Evolutionary conservation across 2,329 filamentous ascomycete species (phyloP).

Genomic region (Bipolaris bicolor): DNA sequence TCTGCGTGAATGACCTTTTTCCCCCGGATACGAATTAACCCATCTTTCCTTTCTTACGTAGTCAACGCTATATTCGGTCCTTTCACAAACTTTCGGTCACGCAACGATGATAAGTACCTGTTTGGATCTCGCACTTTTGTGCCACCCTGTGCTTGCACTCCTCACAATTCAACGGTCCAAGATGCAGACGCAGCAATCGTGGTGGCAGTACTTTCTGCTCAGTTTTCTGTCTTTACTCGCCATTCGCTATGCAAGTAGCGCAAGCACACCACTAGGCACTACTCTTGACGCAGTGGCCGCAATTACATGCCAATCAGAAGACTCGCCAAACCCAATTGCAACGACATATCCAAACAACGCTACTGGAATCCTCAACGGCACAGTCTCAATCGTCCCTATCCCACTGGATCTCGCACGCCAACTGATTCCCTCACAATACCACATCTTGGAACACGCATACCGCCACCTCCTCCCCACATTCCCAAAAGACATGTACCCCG

Average conservation of each 20-base stretch:
- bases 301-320: constrained; percentile 32
- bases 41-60: background rate
- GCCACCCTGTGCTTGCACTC: constrained; percentile 40
- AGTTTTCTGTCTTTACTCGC: constrained; percentile 36
- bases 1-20: constrained; percentile 9
- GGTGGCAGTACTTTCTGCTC: constrained; percentile 35
- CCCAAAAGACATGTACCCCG: constrained; percentile 60
- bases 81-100: constrained; percentile 1
- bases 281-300: background rate
- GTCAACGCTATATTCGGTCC: background rate
- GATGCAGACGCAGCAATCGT: constrained; percentile 30
- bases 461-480: constrained; percentile 57
- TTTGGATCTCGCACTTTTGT: constrained; percentile 41
- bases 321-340: constrained; percentile 58
- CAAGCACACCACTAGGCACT: constrained; percentile 13
- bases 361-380: constrained; percentile 62
- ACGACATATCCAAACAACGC: constrained; percentile 55
- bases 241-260: constrained; percentile 33
- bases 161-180: constrained; percentile 35
- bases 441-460: constrained; percentile 59
- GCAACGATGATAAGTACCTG: constrained; percentile 33
- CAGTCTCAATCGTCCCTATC: constrained; percentile 60
- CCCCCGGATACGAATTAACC: background rate
- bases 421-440: constrained; percentile 57
- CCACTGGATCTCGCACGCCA: constrained; percentile 54